Evolutionary conservation across 1,284 basidiomycete genomes (phyloP).

Genomic region (Pseudozyma tsukubaensis): DNA sequence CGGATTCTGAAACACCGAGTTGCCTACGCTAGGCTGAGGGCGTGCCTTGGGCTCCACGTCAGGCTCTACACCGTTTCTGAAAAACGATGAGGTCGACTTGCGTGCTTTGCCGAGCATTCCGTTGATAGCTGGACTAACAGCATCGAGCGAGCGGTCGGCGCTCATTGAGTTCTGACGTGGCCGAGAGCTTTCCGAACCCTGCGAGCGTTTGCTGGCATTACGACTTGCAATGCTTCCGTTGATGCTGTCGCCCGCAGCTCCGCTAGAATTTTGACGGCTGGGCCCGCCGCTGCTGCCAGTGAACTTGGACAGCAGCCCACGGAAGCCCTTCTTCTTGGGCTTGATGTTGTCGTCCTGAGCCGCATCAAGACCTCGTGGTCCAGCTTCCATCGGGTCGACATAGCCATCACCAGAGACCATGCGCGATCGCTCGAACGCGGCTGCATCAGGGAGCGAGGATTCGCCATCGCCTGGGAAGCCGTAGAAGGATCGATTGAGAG

Average conservation of each 20-base stretch:
- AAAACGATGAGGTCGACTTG: constrained; percentile 48
- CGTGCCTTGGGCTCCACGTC: constrained; percentile 22
- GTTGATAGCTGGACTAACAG: constrained; percentile 11
- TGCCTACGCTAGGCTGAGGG: constrained; percentile 10
- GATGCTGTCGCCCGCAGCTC: constrained; percentile 16
- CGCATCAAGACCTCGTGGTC: constrained; percentile 33
- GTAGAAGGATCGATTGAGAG: constrained; percentile 51
- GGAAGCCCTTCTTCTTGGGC: constrained; percentile 57
- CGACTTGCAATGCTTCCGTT: constrained; percentile 52
- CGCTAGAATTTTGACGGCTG: constrained; percentile 22
- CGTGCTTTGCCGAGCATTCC: constrained; percentile 43
- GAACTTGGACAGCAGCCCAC: constrained; percentile 54
- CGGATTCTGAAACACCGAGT: constrained; percentile 48
- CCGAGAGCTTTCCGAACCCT: constrained; percentile 38
- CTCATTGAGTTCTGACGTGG: constrained; percentile 40
- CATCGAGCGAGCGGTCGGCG: constrained; percentile 47
- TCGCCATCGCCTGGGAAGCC: constrained; percentile 60
- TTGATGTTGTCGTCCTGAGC: constrained; percentile 31
- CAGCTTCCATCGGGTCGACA: constrained; percentile 45
- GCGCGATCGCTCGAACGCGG: constrained; percentile 34
- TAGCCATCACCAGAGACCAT: constrained; percentile 46
- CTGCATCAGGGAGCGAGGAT: constrained; percentile 32
- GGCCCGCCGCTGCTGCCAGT: constrained; percentile 31
- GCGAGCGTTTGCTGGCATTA: constrained; percentile 47
- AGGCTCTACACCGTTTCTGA: constrained; percentile 29